Conservation (phyloP, 768 basidiomycete genomes). For the Russula olivacea region DNA sequence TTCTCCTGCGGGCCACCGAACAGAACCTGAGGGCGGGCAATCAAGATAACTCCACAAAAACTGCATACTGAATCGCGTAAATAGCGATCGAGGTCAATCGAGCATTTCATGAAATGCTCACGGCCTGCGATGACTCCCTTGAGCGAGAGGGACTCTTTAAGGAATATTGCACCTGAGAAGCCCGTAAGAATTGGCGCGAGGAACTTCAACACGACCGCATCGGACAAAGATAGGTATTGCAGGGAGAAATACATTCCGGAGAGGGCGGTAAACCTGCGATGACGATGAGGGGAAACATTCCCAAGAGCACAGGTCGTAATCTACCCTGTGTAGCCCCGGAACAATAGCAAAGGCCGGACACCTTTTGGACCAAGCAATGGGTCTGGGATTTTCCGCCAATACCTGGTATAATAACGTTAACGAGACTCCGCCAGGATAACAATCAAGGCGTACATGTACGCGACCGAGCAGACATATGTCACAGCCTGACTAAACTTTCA, state of each 20-base stretch:
- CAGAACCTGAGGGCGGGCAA: conserved; percentile 70
- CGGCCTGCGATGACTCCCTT: conserved; percentile 53
- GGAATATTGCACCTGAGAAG: conserved; percentile 52
- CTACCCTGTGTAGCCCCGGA: conserved; percentile 61
- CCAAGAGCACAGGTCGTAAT: background rate
- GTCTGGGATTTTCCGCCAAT: conserved; percentile 42
- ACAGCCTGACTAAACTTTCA: conserved; percentile 36
- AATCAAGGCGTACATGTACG: conserved; percentile 40
- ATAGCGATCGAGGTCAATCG: background rate
- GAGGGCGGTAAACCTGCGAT: conserved; percentile 60
- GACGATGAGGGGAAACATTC: background rate
- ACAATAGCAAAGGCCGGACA: conserved; percentile 50
- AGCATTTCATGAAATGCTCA: conserved; percentile 25
- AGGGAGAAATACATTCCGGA: conserved; percentile 67
- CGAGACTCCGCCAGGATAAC: background rate
- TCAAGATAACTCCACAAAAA: conserved; percentile 70
- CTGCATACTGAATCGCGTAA: conserved; percentile 43
- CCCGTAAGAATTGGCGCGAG: conserved; percentile 62
- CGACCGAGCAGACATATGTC: conserved; percentile 46
- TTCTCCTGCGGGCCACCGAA: conserved; percentile 44
- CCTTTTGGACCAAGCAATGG: conserved; percentile 66
- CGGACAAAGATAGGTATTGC: conserved; percentile 69
- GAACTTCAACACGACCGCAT: conserved; percentile 73
- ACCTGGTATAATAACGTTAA: conserved; percentile 27
- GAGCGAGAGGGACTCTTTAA: conserved; percentile 53